phyloP scores from a whole-genome alignment of 2,329 filamentous ascomycete species.

The Pseudogymnoascus sp. region DNA sequence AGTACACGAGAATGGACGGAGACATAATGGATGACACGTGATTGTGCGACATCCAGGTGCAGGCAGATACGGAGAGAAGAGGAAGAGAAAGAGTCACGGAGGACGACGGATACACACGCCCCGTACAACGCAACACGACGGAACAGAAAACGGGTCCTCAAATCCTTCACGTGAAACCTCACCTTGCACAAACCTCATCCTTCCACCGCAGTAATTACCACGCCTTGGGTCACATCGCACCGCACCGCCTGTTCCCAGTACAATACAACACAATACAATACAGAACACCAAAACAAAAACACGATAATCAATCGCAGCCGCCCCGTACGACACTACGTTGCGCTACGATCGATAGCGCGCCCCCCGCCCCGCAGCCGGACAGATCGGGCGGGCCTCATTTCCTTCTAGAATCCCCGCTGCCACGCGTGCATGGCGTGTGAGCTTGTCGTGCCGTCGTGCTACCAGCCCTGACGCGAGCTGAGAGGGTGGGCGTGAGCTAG shows the following conservation, averaged over 20 bases:
- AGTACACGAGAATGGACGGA: not conserved
- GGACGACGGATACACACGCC: not conserved
- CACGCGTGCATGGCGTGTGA: not conserved
- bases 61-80: not conserved
- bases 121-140: not conserved
- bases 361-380: not conserved
- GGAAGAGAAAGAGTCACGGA: not conserved
- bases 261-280: not conserved
- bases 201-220: not conserved
- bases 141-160: not conserved
- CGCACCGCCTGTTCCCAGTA: not conserved
- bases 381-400: not conserved
- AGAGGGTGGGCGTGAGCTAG: not conserved
- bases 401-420: not conserved
- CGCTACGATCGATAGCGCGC: not conserved
- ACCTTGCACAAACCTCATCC: not conserved
- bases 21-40: not conserved
- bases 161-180: not conserved
- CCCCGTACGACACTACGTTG: not conserved
- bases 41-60: not conserved
- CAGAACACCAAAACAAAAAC: not conserved
- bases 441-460: not conserved
- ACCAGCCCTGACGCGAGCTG: not conserved
- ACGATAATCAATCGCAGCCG: not conserved
- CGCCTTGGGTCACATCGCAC: not conserved